These are phyloP conservation scores for Haematococcus lacustris DNA, from an alignment of 139 green algal genomes.

Conservation along the genomic window DNA sequence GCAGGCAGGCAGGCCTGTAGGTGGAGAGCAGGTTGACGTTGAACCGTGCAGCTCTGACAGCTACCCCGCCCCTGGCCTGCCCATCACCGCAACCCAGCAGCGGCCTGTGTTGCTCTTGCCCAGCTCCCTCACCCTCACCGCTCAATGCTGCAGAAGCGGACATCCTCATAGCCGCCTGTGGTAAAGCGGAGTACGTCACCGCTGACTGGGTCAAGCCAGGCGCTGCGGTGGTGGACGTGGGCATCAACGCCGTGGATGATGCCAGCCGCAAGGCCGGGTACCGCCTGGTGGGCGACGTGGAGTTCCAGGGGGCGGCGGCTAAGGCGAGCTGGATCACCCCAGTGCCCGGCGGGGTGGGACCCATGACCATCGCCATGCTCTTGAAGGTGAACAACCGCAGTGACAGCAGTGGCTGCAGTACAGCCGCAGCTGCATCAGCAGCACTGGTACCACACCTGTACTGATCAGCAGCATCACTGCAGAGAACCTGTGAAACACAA, in stretches of 20 bases:
- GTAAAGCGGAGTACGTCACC: constrained; percentile 69
- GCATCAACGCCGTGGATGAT: constrained; percentile 88
- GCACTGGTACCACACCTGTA: too few relatives aligned
- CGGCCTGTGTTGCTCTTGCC: too few relatives aligned
- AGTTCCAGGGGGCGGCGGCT: constrained; percentile 50
- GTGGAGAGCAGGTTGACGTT: too few relatives aligned
- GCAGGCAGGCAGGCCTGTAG: too few relatives aligned
- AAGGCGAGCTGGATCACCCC: constrained; percentile 81
- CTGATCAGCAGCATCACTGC: too few relatives aligned
- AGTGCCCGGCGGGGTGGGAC: constrained; percentile 92
- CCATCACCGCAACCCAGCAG: too few relatives aligned
- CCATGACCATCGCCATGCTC: constrained; percentile 85
- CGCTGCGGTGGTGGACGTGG: constrained; percentile 89
- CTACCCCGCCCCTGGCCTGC: too few relatives aligned
- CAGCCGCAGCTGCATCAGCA: too few relatives aligned
- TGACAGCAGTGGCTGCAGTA: too few relatives aligned
- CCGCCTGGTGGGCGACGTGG: constrained; percentile 76
- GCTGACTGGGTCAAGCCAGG: constrained; percentile 93
- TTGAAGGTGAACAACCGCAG: constrained; percentile 33
- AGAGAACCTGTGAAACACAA: too few relatives aligned
- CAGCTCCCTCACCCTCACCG: too few relatives aligned
- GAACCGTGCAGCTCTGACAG: too few relatives aligned
- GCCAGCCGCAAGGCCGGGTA: constrained; percentile 54
- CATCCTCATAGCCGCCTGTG: constrained; percentile 86
- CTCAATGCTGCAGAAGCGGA: constrained; percentile 52